Evolutionary conservation across 2,329 filamentous ascomycete species (phyloP).

Genomic region (Pestalotiopsis sp.): DNA sequence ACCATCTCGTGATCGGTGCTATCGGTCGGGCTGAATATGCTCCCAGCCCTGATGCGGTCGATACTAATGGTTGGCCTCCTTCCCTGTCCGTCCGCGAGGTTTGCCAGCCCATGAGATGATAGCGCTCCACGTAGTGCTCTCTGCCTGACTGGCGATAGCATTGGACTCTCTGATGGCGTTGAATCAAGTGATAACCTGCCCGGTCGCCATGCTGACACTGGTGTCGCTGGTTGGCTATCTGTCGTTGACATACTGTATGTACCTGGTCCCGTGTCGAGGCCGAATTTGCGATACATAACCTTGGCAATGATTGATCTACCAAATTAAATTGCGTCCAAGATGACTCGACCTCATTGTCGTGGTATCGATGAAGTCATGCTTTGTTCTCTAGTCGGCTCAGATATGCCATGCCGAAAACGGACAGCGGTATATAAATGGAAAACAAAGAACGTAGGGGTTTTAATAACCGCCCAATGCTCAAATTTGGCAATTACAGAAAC

Average conservation of each 20-base stretch:
- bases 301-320: background rate
- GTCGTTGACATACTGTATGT: background rate
- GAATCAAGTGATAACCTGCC: background rate
- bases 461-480: background rate
- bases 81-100: background rate
- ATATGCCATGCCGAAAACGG: background rate
- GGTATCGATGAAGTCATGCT: background rate
- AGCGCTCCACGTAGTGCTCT: background rate
- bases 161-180: background rate
- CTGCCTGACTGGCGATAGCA: background rate
- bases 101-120: background rate
- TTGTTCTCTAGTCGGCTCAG: background rate
- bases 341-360: background rate
- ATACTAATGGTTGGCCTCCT: constrained; percentile 1
- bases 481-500: no score
- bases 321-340: background rate
- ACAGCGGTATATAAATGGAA: background rate
- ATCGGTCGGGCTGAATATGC: background rate
- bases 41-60: background rate
- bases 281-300: background rate
- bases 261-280: background rate
- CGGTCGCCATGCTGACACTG: background rate
- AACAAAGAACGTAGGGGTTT: background rate
- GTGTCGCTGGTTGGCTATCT: background rate
- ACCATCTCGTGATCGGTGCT: background rate